These are phyloP conservation scores for Paramecium tetraurelia DNA, from an alignment of 73 alveolate species.

Conservation along the genomic window DNA sequence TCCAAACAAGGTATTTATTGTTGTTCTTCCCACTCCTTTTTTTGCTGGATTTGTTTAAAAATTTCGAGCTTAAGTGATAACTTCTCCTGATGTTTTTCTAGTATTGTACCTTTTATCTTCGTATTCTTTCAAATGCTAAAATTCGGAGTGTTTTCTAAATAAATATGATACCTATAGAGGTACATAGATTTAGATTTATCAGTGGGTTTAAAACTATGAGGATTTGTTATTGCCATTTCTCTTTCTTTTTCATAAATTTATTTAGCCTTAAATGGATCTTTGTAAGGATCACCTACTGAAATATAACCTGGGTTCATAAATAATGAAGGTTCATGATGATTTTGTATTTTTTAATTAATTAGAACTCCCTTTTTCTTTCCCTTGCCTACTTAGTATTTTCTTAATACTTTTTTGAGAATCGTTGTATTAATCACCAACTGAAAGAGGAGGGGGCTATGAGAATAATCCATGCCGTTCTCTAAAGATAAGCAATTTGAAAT, in stretches of 20 bases:
- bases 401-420: not conserved
- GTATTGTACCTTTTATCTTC: not conserved
- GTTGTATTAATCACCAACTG: not conserved
- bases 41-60: slow-evolving; percentile 42
- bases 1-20: slow-evolving; percentile 36
- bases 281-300: slow-evolving; percentile 32
- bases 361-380: not conserved
- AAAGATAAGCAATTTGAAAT: not conserved
- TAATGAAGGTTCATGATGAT: not conserved
- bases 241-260: not conserved
- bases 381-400: not conserved
- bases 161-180: not conserved
- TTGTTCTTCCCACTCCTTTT: slow-evolving; percentile 46
- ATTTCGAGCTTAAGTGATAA: slow-evolving; percentile 6
- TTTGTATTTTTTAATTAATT: not conserved
- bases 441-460: not conserved
- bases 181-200: not conserved
- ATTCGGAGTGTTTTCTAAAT: not conserved
- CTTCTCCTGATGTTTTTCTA: slow-evolving; percentile 1
- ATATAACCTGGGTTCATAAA: not conserved
- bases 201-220: not conserved
- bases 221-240: not conserved
- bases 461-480: not conserved
- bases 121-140: not conserved
- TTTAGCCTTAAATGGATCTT: slow-evolving; percentile 18